phyloP scores from a whole-genome alignment of 148 eudicot genomes.

The Camellia granthamiana region DNA sequence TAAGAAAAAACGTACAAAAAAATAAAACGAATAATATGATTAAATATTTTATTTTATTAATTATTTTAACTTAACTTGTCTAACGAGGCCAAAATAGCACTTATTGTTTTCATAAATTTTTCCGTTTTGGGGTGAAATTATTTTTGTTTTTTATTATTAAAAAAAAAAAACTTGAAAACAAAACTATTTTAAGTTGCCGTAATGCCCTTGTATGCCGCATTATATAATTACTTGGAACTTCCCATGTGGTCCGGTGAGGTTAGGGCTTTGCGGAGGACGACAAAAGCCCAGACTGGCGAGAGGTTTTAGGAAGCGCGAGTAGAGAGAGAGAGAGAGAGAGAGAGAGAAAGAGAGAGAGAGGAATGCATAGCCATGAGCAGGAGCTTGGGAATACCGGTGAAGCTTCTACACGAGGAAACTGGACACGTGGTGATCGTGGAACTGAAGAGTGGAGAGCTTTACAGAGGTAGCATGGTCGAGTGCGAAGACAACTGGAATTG shows the following conservation, averaged over 20 bases:
- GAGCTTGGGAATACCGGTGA: conserved; percentile 74
- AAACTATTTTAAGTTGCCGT: neutral
- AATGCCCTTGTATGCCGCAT: neutral
- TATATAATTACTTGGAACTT: conserved; percentile 1
- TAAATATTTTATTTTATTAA: too few species aligned
- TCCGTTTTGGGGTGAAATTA: too few species aligned
- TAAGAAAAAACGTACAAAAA: too few species aligned
- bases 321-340: too few species aligned
- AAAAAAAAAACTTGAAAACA: too few species aligned
- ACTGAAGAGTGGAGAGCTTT: conserved; percentile 83
- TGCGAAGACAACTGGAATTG: conserved; percentile 97
- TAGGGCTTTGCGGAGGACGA: conserved; percentile 11
- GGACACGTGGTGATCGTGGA: conserved; percentile 80
- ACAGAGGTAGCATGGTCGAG: conserved; percentile 78
- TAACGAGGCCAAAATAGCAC: neutral
- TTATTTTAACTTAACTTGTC: too few species aligned
- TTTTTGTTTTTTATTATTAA: too few species aligned
- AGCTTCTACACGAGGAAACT: conserved; percentile 71
- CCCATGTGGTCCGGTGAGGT: neutral
- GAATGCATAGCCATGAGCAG: conserved; percentile 43
- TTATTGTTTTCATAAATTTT: too few species aligned
- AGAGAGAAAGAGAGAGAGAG: neutral
- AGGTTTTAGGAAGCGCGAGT: neutral
- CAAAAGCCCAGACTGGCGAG: neutral
- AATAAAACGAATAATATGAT: too few species aligned